Conservation (phyloP, 164 flowering plant genomes). For the Macadamia integrifolia region DNA sequence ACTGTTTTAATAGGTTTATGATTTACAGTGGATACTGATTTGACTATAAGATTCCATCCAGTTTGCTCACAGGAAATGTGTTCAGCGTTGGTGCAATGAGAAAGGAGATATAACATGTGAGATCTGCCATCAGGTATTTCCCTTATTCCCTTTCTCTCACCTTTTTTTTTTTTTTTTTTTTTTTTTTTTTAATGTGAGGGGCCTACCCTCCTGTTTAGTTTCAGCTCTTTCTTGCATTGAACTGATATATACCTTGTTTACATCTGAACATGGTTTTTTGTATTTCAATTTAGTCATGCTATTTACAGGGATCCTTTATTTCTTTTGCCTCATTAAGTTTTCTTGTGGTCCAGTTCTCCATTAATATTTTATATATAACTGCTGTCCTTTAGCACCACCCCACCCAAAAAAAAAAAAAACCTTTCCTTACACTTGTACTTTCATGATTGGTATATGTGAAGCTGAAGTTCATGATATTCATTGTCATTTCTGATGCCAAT, state of each 20-base stretch:
- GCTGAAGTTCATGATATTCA: no score
- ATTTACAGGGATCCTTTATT: not conserved
- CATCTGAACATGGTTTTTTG: not conserved
- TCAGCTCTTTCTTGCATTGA: not conserved
- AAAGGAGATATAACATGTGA: constrained; percentile 62
- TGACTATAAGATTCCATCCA: constrained; percentile 19
- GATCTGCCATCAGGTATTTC: constrained; percentile 54
- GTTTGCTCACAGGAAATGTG: constrained; percentile 71
- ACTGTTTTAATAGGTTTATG: not conserved
- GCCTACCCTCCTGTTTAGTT: not conserved
- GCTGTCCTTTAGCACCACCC: no score
- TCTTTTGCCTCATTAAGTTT: no score
- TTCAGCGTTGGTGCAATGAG: constrained; percentile 69
- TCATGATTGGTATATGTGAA: no score
- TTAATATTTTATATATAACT: no score
- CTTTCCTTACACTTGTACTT: no score
- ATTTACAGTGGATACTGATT: not conserved
- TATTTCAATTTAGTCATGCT: not conserved
- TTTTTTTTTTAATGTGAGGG: not conserved
- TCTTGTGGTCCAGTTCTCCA: no score
- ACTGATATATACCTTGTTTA: not conserved
- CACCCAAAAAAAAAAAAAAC: no score
- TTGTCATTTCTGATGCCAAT: no score
- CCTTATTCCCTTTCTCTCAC: not conserved
- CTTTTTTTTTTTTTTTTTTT: not conserved